phyloP scores from a whole-genome alignment of 2,329 filamentous ascomycete species.

The Sporothrix luriei region DNA sequence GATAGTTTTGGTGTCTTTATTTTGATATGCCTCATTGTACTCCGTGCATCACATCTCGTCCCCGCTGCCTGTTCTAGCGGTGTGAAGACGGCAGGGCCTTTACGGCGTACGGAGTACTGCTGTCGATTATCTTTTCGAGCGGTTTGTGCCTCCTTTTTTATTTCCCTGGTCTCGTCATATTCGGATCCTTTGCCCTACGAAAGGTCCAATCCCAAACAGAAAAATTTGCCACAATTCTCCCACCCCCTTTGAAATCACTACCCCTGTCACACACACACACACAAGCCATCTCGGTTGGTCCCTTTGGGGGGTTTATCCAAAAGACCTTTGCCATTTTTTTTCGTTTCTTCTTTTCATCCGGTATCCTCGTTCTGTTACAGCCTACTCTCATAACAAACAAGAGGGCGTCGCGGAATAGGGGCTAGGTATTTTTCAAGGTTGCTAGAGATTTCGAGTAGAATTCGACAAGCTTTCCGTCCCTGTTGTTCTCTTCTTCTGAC shows the following conservation, averaged over 20 bases:
- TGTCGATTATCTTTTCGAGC: neutral
- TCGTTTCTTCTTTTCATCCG: neutral
- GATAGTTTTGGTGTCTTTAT: conserved; percentile 3
- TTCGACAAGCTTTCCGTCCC: neutral
- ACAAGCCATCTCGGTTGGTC: neutral
- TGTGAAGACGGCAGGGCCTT: neutral
- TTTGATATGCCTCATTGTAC: neutral
- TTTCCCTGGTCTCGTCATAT: neutral
- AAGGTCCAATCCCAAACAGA: neutral
- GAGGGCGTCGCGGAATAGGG: conserved; percentile 9
- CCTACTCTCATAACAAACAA: neutral
- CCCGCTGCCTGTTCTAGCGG: neutral
- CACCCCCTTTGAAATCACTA: conserved; percentile 16
- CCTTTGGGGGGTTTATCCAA: neutral
- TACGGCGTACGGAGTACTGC: too few relatives aligned
- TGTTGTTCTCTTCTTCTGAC: neutral
- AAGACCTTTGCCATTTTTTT: neutral
- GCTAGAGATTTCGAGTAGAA: neutral
- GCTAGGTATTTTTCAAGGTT: neutral
- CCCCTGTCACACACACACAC: conserved; percentile 11
- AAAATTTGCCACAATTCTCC: conserved; percentile 10
- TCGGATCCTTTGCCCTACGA: neutral
- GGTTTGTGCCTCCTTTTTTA: neutral
- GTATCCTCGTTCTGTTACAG: neutral
- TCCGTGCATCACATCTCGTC: too few relatives aligned